Evolutionary conservation across 1,284 basidiomycete species (phyloP).

Genomic region (Pseudozyma sp.): DNA sequence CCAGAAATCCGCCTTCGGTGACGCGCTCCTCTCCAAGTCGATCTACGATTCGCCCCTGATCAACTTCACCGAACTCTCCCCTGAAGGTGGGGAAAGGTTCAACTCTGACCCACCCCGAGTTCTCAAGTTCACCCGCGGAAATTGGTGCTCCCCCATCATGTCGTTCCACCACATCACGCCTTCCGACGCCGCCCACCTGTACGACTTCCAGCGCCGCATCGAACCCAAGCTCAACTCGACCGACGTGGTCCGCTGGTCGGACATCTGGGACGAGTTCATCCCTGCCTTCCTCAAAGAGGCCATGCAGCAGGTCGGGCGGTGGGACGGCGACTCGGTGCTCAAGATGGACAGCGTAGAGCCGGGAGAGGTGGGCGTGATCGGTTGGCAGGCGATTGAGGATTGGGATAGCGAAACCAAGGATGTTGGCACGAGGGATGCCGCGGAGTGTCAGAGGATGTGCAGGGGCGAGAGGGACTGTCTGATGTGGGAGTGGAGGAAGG

Average conservation of each 20-base stretch:
- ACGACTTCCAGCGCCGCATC: conserved; percentile 37
- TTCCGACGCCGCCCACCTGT: conserved; percentile 25
- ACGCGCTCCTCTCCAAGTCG: conserved; percentile 45
- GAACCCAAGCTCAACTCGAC: conserved; percentile 5
- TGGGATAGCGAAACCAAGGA: conserved; percentile 36
- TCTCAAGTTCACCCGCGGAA: conserved; percentile 19
- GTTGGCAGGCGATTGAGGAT: conserved; percentile 40
- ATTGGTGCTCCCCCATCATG: conserved; percentile 42
- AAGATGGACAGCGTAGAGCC: background rate
- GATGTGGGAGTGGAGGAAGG: conserved; percentile 31
- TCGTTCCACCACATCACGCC: conserved; percentile 51
- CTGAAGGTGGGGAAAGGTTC: conserved; percentile 26
- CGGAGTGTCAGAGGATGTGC: conserved; percentile 22
- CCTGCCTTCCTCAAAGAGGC: conserved; percentile 16
- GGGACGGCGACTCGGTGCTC: background rate
- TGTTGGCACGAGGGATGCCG: background rate
- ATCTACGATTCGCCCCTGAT: conserved; percentile 29
- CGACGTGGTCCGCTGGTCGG: conserved; percentile 19
- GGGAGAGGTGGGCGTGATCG: conserved; percentile 19
- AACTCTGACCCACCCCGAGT: conserved; percentile 32
- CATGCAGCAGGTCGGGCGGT: background rate
- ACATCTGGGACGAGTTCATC: conserved; percentile 43
- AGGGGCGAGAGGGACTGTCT: conserved; percentile 8
- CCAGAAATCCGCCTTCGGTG: conserved; percentile 35
- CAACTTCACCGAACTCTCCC: conserved; percentile 10